Percentiles rank a stretch among this genome's conserved stretches.
Evolutionary conservation across 768 basidiomycete species (phyloP).

Genomic region (Calocybe indica): DNA sequence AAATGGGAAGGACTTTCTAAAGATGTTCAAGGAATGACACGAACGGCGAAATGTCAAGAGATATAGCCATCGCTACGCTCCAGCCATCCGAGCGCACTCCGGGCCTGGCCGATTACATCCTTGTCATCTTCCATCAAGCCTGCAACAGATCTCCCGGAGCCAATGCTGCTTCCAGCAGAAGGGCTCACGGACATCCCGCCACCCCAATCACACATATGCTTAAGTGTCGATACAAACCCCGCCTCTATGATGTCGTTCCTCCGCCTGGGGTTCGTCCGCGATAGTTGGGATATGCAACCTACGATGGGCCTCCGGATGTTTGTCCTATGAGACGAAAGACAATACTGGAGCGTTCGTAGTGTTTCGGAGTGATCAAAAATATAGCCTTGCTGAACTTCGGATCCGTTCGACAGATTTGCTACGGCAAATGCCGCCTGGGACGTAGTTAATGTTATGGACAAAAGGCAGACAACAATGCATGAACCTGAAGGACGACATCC

Average conservation of each 20-base stretch:
- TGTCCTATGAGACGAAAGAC: constrained; percentile 53
- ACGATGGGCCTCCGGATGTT: constrained; percentile 59
- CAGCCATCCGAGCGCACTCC: constrained; percentile 48
- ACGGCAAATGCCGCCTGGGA: constrained; percentile 49
- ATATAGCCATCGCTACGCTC: constrained; percentile 30
- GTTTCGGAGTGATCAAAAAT: constrained; percentile 49
- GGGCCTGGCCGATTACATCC: constrained; percentile 53
- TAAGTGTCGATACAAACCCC: constrained; percentile 35
- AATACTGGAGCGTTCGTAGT: constrained; percentile 46
- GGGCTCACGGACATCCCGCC: constrained; percentile 7
- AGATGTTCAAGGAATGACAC: neutral
- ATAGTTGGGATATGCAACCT: constrained; percentile 52
- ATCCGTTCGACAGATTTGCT: constrained; percentile 65
- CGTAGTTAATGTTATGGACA: neutral
- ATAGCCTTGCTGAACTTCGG: constrained; percentile 38
- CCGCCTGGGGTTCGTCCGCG: constrained; percentile 30
- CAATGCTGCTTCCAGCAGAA: constrained; percentile 4
- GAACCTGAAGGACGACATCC: constrained; percentile 49
- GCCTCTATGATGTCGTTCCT: constrained; percentile 29
- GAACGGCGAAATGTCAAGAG: neutral
- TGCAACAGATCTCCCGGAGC: constrained; percentile 22
- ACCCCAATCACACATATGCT: constrained; percentile 34
- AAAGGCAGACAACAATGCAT: constrained; percentile 3
- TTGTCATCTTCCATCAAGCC: constrained; percentile 45
- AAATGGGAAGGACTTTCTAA: neutral